These are phyloP conservation scores for Rhizophagus sp. DNA, from an alignment of 192 early-diverging fungal genomes.

Conservation along the genomic window DNA sequence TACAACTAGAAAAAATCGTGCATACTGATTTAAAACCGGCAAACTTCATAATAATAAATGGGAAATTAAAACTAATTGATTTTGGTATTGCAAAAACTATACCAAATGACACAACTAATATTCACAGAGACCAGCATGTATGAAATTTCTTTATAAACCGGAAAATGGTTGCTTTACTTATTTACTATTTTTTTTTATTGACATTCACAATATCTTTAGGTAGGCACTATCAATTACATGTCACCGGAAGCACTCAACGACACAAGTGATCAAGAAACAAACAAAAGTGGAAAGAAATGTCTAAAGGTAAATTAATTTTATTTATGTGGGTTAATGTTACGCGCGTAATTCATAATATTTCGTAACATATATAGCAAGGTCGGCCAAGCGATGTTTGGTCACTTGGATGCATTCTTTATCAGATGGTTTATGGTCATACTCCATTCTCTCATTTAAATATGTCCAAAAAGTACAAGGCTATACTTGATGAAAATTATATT, in stretches of 20 bases:
- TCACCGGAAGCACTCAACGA: slow-evolving; percentile 83
- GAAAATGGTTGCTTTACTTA: background rate
- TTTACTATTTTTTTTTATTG: background rate
- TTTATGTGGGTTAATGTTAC: background rate
- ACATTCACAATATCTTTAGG: slow-evolving; percentile 14
- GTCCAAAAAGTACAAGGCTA: slow-evolving; percentile 68
- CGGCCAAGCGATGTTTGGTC: slow-evolving; percentile 89
- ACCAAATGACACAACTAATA: slow-evolving; percentile 91
- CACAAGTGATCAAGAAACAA: slow-evolving; percentile 12
- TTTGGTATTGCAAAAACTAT: slow-evolving; percentile 98
- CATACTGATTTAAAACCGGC: slow-evolving; percentile 96
- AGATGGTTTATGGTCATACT: slow-evolving; percentile 83
- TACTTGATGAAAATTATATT: slow-evolving; percentile 64
- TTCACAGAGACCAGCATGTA: slow-evolving; percentile 81
- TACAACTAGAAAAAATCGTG: slow-evolving; percentile 87
- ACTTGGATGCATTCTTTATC: slow-evolving; percentile 90
- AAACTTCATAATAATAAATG: slow-evolving; percentile 89
- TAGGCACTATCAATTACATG: slow-evolving; percentile 96
- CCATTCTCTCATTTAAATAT: slow-evolving; percentile 75
- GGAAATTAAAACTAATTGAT: slow-evolving; percentile 89
- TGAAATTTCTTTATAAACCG: background rate
- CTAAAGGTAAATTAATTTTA: slow-evolving; percentile 7
- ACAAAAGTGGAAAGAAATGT: slow-evolving; percentile 25
- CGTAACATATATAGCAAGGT: slow-evolving; percentile 49
- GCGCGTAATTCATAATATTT: background rate